phyloP scores from a whole-genome alignment of 768 basidiomycete genomes.

The Boletellus sp. region DNA sequence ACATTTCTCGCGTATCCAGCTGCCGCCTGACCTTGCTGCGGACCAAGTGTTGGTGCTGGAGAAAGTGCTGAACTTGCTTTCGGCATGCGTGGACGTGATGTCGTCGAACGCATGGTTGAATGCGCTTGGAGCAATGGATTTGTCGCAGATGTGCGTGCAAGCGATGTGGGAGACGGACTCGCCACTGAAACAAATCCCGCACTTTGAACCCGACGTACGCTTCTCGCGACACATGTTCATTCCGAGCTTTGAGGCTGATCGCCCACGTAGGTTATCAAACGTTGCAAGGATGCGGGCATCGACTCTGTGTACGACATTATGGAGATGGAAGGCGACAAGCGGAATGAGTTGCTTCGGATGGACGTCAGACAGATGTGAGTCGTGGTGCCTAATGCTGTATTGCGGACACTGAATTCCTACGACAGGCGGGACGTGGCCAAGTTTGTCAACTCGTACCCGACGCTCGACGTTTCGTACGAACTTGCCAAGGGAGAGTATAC shows the following conservation, averaged over 20 bases:
- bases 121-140: constrained; percentile 94
- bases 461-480: constrained; percentile 86
- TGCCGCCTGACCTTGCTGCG: constrained; percentile 90
- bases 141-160: constrained; percentile 98
- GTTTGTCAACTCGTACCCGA: constrained; percentile 96
- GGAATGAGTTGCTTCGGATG: constrained; percentile 82
- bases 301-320: constrained; percentile 96
- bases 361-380: constrained; percentile 80
- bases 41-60: constrained; percentile 86
- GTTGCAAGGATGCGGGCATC: constrained; percentile 77
- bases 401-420: neutral
- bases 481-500: constrained; percentile 86
- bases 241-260: neutral
- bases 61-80: constrained; percentile 86
- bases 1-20: constrained; percentile 89
- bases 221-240: constrained; percentile 9
- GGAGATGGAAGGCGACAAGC: constrained; percentile 94
- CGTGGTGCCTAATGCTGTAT: neutral
- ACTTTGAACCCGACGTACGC: constrained; percentile 83
- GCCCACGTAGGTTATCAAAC: constrained; percentile 59
- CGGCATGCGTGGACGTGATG: constrained; percentile 97
- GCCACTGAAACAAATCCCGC: constrained; percentile 92
- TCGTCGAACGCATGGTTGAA: constrained; percentile 94
- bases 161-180: constrained; percentile 98
- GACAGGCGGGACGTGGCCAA: constrained; percentile 87